phyloP scores from a whole-genome alignment of 768 basidiomycete species.

The Amanita pallidorosea region DNA sequence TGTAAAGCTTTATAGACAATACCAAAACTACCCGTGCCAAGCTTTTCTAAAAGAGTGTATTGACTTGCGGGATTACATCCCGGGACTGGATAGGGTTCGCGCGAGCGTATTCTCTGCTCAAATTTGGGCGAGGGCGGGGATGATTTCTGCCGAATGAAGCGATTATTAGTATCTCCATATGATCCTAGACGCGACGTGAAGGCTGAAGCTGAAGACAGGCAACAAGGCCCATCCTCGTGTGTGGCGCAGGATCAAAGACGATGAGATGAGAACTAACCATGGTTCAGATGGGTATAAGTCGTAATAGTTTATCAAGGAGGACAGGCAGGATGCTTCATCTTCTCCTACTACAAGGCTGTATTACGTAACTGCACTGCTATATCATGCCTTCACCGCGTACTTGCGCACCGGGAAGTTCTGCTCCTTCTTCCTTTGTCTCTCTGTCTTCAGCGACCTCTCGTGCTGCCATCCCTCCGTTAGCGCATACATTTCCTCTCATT shows the following conservation, averaged over 20 bases:
- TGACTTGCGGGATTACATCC: slow-evolving; percentile 79
- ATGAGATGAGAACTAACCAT: slow-evolving; percentile 11
- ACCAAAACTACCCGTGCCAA: slow-evolving; percentile 97
- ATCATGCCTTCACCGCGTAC: slow-evolving; percentile 90
- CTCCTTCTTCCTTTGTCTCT: slow-evolving; percentile 91
- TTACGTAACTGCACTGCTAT: not conserved
- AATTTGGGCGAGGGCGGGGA: slow-evolving; percentile 39
- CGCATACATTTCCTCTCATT: not conserved
- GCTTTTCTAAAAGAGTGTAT: slow-evolving; percentile 87
- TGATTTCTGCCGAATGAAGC: slow-evolving; percentile 26
- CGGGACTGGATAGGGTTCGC: slow-evolving; percentile 61
- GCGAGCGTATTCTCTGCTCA: slow-evolving; percentile 28
- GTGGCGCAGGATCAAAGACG: too few relatives aligned
- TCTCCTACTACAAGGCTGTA: too few relatives aligned
- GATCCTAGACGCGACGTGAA: slow-evolving; percentile 40
- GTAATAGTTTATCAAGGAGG: too few relatives aligned
- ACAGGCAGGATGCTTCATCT: too few relatives aligned
- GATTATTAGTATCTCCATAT: slow-evolving; percentile 27
- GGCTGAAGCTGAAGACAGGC: slow-evolving; percentile 12
- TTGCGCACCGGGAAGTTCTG: slow-evolving; percentile 89
- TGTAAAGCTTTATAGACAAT: slow-evolving; percentile 97
- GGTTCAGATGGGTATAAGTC: not conserved
- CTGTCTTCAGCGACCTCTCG: slow-evolving; percentile 78
- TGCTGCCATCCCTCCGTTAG: slow-evolving; percentile 34
- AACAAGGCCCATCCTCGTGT: not conserved